Evolutionary conservation across 805 yeast genomes (phyloP).

Genomic region (Metschnikowia kunwiensis): DNA sequence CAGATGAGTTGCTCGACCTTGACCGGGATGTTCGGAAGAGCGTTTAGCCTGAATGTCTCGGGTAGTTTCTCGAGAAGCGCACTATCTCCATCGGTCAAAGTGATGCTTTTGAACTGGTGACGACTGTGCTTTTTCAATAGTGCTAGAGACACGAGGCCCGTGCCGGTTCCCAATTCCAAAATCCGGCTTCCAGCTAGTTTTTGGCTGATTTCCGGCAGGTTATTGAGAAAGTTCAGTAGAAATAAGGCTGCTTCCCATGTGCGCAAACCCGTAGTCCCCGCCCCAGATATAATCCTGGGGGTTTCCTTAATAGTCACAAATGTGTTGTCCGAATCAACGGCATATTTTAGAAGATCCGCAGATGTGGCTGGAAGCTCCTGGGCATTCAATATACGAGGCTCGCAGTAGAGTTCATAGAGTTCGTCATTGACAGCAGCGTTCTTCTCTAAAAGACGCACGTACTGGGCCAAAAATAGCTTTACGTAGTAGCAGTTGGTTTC

Average conservation of each 20-base stretch:
- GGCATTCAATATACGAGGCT: conserved; percentile 30
- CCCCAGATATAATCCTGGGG: conserved; percentile 62
- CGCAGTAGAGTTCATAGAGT: conserved; percentile 41
- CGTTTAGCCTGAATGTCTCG: conserved; percentile 47
- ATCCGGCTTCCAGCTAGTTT: conserved; percentile 31
- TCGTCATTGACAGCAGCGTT: conserved; percentile 35
- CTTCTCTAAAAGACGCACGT: conserved; percentile 37
- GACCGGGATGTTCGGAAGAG: conserved; percentile 8
- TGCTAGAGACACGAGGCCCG: conserved; percentile 71
- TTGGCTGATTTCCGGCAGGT: background rate
- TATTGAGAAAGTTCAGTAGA: conserved; percentile 49
- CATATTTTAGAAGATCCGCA: conserved; percentile 35
- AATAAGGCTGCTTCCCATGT: conserved; percentile 93
- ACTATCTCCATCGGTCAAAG: conserved; percentile 68
- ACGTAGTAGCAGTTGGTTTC: conserved; percentile 50
- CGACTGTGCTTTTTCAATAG: conserved; percentile 27
- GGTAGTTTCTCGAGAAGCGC: conserved; percentile 47
- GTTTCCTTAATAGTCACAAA: conserved; percentile 48
- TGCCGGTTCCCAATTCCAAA: conserved; percentile 85
- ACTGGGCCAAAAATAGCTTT: conserved; percentile 41
- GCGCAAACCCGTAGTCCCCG: conserved; percentile 84
- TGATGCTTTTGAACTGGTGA: conserved; percentile 26
- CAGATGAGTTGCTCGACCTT: conserved; percentile 43
- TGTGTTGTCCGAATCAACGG: conserved; percentile 18
- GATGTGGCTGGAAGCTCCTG: conserved; percentile 35